Base-by-base conservation (phyloP, 495 filamentous ascomycete species). In the Xylaria venustula region DNA sequence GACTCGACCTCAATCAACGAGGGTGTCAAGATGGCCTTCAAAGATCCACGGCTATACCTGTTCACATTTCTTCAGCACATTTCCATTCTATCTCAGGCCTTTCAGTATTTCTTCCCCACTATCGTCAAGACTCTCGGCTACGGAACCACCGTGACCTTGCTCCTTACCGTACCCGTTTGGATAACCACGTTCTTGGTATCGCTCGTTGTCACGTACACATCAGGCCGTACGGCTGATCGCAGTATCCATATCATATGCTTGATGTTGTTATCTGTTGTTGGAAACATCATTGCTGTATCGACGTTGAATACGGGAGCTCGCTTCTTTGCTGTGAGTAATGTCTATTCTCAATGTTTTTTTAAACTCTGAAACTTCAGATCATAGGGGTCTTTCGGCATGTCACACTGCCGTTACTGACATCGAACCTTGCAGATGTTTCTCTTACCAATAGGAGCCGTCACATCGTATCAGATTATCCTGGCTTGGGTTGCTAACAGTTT, bases 401-500 rank as follows among this genome's bases (percentile, higher is more conserved):
- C n/a, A 46, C 40, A 34, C 7, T 20, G 2, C 14, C 7, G 25
- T 3, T 15, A 45, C 30, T 60, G 11, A 60, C 58, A 34, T 51
- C 15, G 1, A 12, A 40, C 15, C 28, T 22, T 20, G 22, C 32
- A 54, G 50, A 76, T 78, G 59, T 79, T 78, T 60, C 69, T 84
- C 51, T 66, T 86, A 52, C 81, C 81, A 25, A 70, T 83, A 41
- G 77, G 77, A 4, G 75, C 82, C 0, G 72, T 81, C n/a, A 69
- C 74, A 17, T 68, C 77, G 2, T 81, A 77, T 60, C 63, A 71
- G 62, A 79, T 84, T 54, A 76, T 81, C 32, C 63, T 84, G 3
- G 75, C 79, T 8, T 86, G 83, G 83, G 73, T 81, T 1, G 77
- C 77, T 12, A 77, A 78, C 54, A 82, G 79, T n/a, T 77, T 84